These are phyloP conservation scores for Lithohypha guttulata DNA, from an alignment of 2,329 filamentous ascomycete genomes.

Conservation along the genomic window DNA sequence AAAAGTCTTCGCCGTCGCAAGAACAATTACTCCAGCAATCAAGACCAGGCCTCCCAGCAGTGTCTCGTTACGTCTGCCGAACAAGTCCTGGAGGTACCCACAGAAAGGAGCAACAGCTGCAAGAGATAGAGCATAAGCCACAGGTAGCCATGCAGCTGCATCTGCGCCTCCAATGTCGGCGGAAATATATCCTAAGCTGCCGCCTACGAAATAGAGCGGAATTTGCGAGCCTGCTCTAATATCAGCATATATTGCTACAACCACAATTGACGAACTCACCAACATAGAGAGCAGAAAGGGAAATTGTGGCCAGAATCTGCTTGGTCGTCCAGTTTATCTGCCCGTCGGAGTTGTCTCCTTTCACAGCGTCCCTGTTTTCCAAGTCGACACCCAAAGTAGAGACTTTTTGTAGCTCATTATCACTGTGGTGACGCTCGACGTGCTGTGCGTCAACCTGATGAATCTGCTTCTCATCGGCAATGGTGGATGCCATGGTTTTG, in stretches of 20 bases:
- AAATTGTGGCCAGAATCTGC: conserved; percentile 2
- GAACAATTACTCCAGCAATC: conserved; percentile 13
- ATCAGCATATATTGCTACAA: not conserved
- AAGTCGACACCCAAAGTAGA: conserved; percentile 1
- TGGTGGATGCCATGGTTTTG: too few species aligned
- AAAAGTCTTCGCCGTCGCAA: conserved; percentile 14
- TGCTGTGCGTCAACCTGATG: too few species aligned
- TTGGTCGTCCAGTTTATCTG: not conserved
- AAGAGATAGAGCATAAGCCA: conserved; percentile 13
- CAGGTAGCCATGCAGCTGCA: conserved; percentile 13
- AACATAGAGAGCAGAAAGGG: conserved; percentile 2
- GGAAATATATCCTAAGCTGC: conserved; percentile 14
- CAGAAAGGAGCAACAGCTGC: conserved; percentile 14
- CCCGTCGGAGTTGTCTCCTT: conserved; percentile 7
- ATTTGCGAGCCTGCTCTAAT: conserved; percentile 12
- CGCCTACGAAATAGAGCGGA: conserved; percentile 16
- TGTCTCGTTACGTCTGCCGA: conserved; percentile 14
- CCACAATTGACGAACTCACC: not conserved
- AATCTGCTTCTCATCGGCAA: too few species aligned
- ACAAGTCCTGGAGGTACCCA: conserved; percentile 16
- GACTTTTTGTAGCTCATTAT: not conserved
- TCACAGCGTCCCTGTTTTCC: not conserved
- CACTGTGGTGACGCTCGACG: too few species aligned
- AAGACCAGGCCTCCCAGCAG: conserved; percentile 11
- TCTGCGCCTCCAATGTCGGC: conserved; percentile 13